Percentiles rank a stretch among this genome's conserved stretches.
These are phyloP conservation scores for Hortiboletus flavorubellus DNA, from an alignment of 768 basidiomycete species.

Conservation along the genomic window DNA sequence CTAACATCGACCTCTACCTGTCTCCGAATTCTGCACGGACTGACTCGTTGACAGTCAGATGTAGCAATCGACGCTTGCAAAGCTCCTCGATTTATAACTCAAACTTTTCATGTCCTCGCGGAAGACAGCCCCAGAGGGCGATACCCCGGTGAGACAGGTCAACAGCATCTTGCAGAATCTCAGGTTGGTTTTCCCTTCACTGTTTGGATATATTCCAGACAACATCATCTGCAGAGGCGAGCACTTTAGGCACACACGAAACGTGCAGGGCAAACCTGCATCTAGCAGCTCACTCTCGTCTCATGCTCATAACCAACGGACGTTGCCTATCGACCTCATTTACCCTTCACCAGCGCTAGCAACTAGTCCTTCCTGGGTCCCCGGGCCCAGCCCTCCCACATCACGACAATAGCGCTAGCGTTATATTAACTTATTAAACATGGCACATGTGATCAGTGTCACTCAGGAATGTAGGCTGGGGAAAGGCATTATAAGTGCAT, in stretches of 20 bases:
- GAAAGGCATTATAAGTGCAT: no score
- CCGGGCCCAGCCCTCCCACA: slow-evolving; percentile 56
- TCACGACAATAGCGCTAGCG: no score
- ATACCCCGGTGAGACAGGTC: slow-evolving; percentile 24
- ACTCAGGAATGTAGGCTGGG: no score
- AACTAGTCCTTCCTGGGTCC: slow-evolving; percentile 22
- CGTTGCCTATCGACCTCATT: slow-evolving; percentile 43
- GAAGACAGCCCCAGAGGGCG: slow-evolving; percentile 2
- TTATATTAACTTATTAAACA: no score
- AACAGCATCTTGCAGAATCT: slow-evolving; percentile 29
- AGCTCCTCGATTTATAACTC: background rate
- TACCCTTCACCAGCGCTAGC: slow-evolving; percentile 20
- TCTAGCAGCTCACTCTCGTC: slow-evolving; percentile 18
- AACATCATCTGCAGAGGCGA: slow-evolving; percentile 49
- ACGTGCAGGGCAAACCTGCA: slow-evolving; percentile 36
- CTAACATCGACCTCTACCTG: background rate
- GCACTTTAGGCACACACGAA: slow-evolving; percentile 64
- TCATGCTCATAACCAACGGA: slow-evolving; percentile 39
- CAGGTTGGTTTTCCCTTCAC: slow-evolving; percentile 18
- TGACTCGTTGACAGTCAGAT: background rate
- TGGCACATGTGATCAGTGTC: no score
- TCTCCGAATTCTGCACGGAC: background rate
- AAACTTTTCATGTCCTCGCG: slow-evolving; percentile 10
- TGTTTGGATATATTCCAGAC: background rate
- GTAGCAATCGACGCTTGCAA: background rate